Base-by-base conservation (phyloP, 2,329 filamentous ascomycete species). In the Harringtonia lauricola region DNA sequence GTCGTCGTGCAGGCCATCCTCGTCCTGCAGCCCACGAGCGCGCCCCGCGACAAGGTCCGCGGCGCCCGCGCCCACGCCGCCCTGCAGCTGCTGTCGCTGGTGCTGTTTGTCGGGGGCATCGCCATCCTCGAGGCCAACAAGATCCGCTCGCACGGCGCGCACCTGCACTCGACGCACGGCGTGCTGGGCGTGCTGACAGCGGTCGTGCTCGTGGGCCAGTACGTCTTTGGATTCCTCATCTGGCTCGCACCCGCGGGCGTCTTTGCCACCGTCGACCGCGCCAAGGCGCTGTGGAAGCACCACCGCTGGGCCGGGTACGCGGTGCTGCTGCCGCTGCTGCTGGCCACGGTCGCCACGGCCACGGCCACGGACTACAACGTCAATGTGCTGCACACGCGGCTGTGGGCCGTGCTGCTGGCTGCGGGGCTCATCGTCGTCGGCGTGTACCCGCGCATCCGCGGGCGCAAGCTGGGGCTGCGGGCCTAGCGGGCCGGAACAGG, bases 211-310 rank as follows among this genome's bases (percentile, higher is more conserved):
- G 59, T 80, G 12, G 53, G 83, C 2, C 92, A 96, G 65, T 81
- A 85, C 36, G 40, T 82, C 1, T 74, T 95, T 26, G 90, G 92
- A 15, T 76, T 94, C 49, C 83, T 86, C 28, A 86, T 92, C 65
- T 95, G 83, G 68, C 86, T 79, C 46, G 67, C 76, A 3, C 89
- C 89, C 0, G 57, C 58, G 1, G 19, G 31, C 9, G 55, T 94
- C 1, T 94, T 90, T 54, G 89, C 89, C 6, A 14, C 14, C 17
- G 56, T 82, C 49, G 80, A 86, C 22, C 79, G 79, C 3, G 90
- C 88, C 18, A 94, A 89, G 71, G 70, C 70, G 21, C 61, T 95
- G 35, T 96, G 90, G 72, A 95, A 94, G 64, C 95, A 89, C 55
- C 92, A 96, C 61, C 78, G 90, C 26, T 64, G 74, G 43, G 73